Conservation (phyloP, 345 rosid genomes). For the Carallia brachiata region DNA sequence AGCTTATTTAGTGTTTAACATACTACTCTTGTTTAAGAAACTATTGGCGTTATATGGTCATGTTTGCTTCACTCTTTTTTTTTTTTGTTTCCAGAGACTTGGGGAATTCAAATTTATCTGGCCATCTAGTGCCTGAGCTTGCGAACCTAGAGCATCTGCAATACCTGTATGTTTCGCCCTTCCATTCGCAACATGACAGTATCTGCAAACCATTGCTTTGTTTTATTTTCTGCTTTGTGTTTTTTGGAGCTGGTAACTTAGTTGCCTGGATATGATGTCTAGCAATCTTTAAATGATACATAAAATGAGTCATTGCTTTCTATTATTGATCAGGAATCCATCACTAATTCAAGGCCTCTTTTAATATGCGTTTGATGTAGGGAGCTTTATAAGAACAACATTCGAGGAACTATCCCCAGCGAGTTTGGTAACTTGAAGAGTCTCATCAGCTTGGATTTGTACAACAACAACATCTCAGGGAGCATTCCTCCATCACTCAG, state of each 20-base stretch:
- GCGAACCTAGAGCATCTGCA: conserved; percentile 89
- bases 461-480: conserved; percentile 89
- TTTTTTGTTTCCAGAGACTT: conserved; percentile 62
- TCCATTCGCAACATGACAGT: not conserved
- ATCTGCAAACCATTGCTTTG: not conserved
- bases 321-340: not conserved
- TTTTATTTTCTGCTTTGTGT: not conserved
- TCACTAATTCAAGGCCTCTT: conserved; percentile 2
- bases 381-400: conserved; percentile 91
- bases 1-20: not conserved
- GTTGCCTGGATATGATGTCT: not conserved
- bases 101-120: conserved; percentile 86
- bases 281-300: not conserved
- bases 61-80: not conserved
- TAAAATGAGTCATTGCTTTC: not conserved
- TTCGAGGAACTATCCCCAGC: conserved; percentile 71
- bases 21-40: not conserved
- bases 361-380: conserved; percentile 33
- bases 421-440: conserved; percentile 85
- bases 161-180: conserved; percentile 61
- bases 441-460: conserved; percentile 94
- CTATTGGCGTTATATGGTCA: not conserved
- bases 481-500: conserved; percentile 70
- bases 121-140: conserved; percentile 82
- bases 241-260: not conserved